Conservation (phyloP, 768 basidiomycete species). For the Naganishia vishniacii region DNA sequence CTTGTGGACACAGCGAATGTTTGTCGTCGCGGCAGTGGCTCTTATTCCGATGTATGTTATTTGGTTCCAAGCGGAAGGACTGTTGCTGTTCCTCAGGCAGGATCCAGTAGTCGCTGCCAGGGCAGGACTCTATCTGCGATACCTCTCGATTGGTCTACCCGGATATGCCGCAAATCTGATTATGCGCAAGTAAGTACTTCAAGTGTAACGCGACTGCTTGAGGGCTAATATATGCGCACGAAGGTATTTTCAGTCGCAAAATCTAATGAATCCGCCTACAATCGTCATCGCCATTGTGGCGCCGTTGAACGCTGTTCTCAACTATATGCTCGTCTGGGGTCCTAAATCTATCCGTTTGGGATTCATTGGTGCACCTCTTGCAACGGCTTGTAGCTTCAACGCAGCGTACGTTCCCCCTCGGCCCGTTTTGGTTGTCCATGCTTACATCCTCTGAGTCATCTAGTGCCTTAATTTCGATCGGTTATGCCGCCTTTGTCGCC, state of each 20-base stretch:
- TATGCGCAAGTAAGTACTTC: slow-evolving; percentile 50
- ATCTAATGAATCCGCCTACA: slow-evolving; percentile 77
- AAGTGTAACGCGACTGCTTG: not conserved
- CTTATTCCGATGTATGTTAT: slow-evolving; percentile 61
- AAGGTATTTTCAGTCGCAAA: slow-evolving; percentile 77
- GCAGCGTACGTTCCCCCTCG: slow-evolving; percentile 53
- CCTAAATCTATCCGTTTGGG: slow-evolving; percentile 71
- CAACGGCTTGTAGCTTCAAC: slow-evolving; percentile 83
- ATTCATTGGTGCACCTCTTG: slow-evolving; percentile 85
- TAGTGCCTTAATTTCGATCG: slow-evolving; percentile 46
- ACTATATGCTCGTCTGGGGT: slow-evolving; percentile 87
- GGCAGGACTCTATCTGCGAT: slow-evolving; percentile 71
- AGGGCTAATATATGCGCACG: not conserved
- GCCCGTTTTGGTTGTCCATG: not conserved
- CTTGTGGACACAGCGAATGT: slow-evolving; percentile 82
- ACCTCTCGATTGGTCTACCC: slow-evolving; percentile 71
- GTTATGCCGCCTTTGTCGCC: slow-evolving; percentile 46
- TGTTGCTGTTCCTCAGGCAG: slow-evolving; percentile 58
- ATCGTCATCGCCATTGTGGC: slow-evolving; percentile 74
- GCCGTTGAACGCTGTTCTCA: slow-evolving; percentile 75
- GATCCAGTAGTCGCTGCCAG: slow-evolving; percentile 76
- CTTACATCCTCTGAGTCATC: not conserved
- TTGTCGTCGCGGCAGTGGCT: slow-evolving; percentile 56
- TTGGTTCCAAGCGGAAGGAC: slow-evolving; percentile 76
- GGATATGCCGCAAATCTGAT: slow-evolving; percentile 61